Evolutionary conservation across 371 early-diverging fungal genomes (phyloP).

Genomic region (Mortierella sp.): DNA sequence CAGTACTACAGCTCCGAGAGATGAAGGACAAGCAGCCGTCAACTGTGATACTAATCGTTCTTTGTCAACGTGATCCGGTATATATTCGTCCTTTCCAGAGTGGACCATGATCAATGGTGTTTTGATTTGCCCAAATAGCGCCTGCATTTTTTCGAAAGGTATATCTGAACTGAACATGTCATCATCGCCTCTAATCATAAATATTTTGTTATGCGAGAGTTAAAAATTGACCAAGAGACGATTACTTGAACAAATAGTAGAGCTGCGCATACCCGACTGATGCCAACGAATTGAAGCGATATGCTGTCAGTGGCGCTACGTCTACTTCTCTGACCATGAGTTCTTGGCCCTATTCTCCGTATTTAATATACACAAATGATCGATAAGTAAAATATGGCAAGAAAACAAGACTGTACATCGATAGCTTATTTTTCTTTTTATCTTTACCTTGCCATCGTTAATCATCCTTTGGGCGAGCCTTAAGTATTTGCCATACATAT

Average conservation of each 20-base stretch:
- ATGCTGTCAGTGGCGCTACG: constrained; percentile 61
- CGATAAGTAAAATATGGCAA: too few species aligned
- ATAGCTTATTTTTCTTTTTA: too few species aligned
- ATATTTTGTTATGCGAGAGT: background rate
- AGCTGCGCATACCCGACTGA: constrained; percentile 62
- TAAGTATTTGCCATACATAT: constrained; percentile 46
- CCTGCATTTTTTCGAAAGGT: constrained; percentile 53
- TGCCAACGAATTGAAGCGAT: constrained; percentile 62
- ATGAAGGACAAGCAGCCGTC: constrained; percentile 57
- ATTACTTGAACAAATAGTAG: background rate
- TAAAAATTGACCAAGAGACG: background rate
- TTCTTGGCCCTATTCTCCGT: constrained; percentile 42
- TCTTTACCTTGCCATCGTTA: constrained; percentile 55
- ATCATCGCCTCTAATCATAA: constrained; percentile 63
- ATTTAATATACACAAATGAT: too few species aligned
- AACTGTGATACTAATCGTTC: constrained; percentile 47
- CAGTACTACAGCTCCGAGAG: constrained; percentile 50
- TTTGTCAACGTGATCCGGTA: constrained; percentile 44
- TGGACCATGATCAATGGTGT: constrained; percentile 61
- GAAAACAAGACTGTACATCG: background rate
- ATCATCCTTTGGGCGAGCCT: constrained; percentile 55
- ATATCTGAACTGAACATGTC: constrained; percentile 71
- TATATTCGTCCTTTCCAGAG: constrained; percentile 63
- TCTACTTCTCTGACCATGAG: constrained; percentile 59
- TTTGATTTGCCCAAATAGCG: constrained; percentile 56